Base-by-base conservation (phyloP, 2,329 filamentous ascomycete species). In the Mycocentrospora acerina region DNA sequence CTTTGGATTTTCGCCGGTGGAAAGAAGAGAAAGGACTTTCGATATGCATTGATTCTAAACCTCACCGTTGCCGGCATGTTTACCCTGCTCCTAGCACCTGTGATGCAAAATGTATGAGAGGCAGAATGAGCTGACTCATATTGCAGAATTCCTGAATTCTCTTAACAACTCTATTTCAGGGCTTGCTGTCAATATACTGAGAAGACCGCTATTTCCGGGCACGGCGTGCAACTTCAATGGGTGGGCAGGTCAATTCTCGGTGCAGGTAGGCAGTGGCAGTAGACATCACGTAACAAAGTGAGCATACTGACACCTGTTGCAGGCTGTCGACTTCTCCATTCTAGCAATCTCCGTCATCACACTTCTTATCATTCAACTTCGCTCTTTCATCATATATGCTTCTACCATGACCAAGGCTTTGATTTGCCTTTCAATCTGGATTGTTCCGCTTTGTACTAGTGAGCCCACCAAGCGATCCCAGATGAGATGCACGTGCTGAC, bases 331-430 rank as follows among this genome's bases (percentile, higher is more conserved):
- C 41, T 65, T 73, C 42, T 69, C 66, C 19, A 71, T 75, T 35
- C 59, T 75, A 11, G 66, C 71, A 24, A 75, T 75, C 17, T 63
- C 71, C 10, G 57, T 75, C 13, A 60, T 69, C 2, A 72, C 70
- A 4, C 59, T 73, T 9, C 58, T 71, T 22, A 70, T 68, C 0
- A 63, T 74, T 10, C 64, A 59, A 12, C 57, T 62, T 32, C 60
- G 55, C 35, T 60, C 64, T 3, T 60, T 62, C 26, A 50, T 69
- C 42, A 56, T 62, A n/a, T 46, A 65, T 25, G 41, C 48, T 2
- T 54, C 62, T 30, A 52, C 53, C 26, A 16, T 41, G 18, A 52
- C 51, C 29, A 66, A 66, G 29, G 37, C 64, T 4, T 32, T 59
- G 4, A 64, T 71, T 7, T 72, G 69, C 46, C 49, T 54, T 3